Conservation (phyloP, 2,329 filamentous ascomycete genomes). For the Diaporthe aspalathi region DNA sequence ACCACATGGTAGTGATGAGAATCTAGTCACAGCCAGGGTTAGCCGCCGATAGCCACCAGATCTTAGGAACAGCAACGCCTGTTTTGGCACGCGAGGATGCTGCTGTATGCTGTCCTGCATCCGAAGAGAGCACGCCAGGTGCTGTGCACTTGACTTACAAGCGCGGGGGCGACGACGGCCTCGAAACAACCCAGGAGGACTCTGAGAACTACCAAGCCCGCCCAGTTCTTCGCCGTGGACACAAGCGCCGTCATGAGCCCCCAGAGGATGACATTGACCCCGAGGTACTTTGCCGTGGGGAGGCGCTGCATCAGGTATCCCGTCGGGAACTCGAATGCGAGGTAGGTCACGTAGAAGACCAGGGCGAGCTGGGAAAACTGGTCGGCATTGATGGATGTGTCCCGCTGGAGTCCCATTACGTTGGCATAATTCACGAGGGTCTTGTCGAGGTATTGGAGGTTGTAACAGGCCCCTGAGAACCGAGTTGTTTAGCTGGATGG, state of each 20-base stretch:
- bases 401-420: slow-evolving; percentile 47
- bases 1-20: slow-evolving; percentile 47
- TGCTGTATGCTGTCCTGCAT: too few relatives aligned
- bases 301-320: slow-evolving; percentile 64
- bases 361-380: slow-evolving; percentile 48
- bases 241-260: slow-evolving; percentile 60
- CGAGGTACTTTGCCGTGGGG: slow-evolving; percentile 65
- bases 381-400: slow-evolving; percentile 45
- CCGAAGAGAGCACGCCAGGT: not conserved
- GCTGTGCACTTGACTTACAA: slow-evolving; percentile 48
- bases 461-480: slow-evolving; percentile 45
- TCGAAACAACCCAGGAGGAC: slow-evolving; percentile 66
- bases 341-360: slow-evolving; percentile 49
- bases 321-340: slow-evolving; percentile 48
- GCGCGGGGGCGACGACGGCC: slow-evolving; percentile 62
- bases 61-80: not conserved
- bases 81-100: not conserved
- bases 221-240: slow-evolving; percentile 62
- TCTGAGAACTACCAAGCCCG: slow-evolving; percentile 59
- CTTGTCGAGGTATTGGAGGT: slow-evolving; percentile 48
- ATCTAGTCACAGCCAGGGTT: not conserved
- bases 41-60: not conserved
- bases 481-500: not conserved
- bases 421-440: slow-evolving; percentile 48
- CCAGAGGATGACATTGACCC: slow-evolving; percentile 57